These are phyloP conservation scores for Backusella morwellensis DNA, from an alignment of 192 early-diverging fungal species.

Conservation along the genomic window DNA sequence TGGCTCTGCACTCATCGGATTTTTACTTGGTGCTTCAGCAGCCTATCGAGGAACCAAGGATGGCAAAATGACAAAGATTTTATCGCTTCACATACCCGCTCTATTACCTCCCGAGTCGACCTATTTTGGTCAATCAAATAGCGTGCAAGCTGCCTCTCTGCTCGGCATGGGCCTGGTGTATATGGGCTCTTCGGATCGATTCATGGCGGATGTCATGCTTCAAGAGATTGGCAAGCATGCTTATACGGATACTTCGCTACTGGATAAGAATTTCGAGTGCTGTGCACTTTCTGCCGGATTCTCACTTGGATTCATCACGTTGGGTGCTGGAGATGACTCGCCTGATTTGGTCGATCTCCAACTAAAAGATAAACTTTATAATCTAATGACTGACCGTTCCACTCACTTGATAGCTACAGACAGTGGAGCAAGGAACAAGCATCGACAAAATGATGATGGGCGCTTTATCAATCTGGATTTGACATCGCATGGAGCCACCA, in stretches of 20 bases:
- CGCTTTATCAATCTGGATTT: conserved; percentile 44
- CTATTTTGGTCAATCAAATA: conserved; percentile 60
- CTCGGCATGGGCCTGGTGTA: conserved; percentile 79
- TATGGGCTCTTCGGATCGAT: conserved; percentile 63
- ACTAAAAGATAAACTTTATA: conserved; percentile 53
- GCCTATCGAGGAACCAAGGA: conserved; percentile 69
- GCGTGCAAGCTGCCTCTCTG: conserved; percentile 67
- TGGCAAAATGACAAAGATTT: conserved; percentile 58
- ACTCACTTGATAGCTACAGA: background rate
- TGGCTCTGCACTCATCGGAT: conserved; percentile 65
- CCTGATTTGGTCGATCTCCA: conserved; percentile 53
- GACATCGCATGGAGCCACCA: conserved; percentile 62
- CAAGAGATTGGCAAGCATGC: conserved; percentile 53
- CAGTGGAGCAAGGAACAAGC: background rate
- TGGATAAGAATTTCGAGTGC: conserved; percentile 48
- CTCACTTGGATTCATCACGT: conserved; percentile 77
- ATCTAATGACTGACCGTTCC: conserved; percentile 39
- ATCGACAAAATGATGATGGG: background rate
- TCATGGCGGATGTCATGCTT: conserved; percentile 74
- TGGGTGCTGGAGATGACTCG: conserved; percentile 60
- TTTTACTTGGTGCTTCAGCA: conserved; percentile 74
- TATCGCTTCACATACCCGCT: conserved; percentile 76
- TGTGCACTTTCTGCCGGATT: conserved; percentile 82
- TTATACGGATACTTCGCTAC: conserved; percentile 18
- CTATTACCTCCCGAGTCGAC: conserved; percentile 58